phyloP scores from a whole-genome alignment of 2,329 filamentous ascomycete species.

The Xylaria sp. region DNA sequence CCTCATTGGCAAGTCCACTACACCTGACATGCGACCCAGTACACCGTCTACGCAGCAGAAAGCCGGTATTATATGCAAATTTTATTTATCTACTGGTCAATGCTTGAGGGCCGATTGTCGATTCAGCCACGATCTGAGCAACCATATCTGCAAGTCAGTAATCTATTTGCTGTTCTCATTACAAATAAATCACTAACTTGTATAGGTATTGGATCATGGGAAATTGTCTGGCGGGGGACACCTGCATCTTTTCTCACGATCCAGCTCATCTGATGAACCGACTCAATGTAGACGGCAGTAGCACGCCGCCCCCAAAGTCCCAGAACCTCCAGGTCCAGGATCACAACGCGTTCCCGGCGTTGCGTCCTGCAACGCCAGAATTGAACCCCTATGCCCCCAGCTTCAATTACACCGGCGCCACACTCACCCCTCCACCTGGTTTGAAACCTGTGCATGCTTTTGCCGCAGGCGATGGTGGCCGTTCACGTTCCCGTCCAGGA shows the following conservation, averaged over 20 bases:
- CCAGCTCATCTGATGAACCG: conserved; percentile 87
- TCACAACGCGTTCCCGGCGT: conserved; percentile 83
- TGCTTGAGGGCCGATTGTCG: conserved; percentile 95
- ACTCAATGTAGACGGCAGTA: conserved; percentile 76
- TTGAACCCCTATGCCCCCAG: conserved; percentile 63
- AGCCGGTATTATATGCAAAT: conserved; percentile 94
- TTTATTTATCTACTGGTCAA: conserved; percentile 94
- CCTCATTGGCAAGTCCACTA: conserved; percentile 90
- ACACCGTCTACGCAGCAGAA: conserved; percentile 83
- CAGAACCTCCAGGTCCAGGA: conserved; percentile 84
- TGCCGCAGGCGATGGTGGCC: conserved; percentile 67
- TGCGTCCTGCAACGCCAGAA: conserved; percentile 71
- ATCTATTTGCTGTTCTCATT: conserved; percentile 71
- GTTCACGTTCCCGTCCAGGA: conserved; percentile 82
- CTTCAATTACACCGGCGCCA: conserved; percentile 64
- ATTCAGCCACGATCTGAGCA: conserved; percentile 95
- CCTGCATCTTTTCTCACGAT: conserved; percentile 97
- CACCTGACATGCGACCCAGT: conserved; percentile 76
- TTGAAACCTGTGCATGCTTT: conserved; percentile 71
- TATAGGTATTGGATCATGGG: conserved; percentile 93
- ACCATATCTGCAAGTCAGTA: conserved; percentile 96
- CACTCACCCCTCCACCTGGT: conserved; percentile 74
- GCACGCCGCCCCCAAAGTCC: conserved; percentile 72
- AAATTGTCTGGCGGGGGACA: conserved; percentile 91
- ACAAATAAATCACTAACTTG: conserved; percentile 23